These are phyloP conservation scores for Sclerotinia sclerotiorum DNA, from an alignment of 2,329 filamentous ascomycete species.

Conservation along the genomic window DNA sequence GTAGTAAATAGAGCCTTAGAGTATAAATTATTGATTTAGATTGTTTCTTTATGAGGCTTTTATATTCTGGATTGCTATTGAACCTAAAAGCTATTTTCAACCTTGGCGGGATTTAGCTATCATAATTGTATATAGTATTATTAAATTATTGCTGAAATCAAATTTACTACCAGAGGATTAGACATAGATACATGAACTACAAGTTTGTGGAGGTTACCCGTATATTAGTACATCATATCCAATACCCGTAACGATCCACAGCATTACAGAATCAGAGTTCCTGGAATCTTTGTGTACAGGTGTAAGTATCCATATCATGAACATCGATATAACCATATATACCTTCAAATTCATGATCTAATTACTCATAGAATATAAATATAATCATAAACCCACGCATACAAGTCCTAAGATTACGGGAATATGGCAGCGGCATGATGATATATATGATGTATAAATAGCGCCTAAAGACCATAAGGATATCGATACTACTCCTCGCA, in stretches of 20 bases:
- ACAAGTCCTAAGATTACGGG: slow-evolving; percentile 7
- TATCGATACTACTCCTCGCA: too few relatives aligned
- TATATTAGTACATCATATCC: not conserved
- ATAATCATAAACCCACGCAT: not conserved
- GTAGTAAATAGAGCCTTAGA: not conserved
- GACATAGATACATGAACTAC: too few relatives aligned
- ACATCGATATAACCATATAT: not conserved
- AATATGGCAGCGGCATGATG: not conserved
- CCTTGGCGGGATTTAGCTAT: too few relatives aligned
- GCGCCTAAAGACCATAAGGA: not conserved
- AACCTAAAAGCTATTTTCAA: too few relatives aligned
- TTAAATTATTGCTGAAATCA: too few relatives aligned
- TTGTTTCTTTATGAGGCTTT: not conserved
- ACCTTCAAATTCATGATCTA: not conserved
- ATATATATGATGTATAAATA: not conserved
- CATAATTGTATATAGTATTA: too few relatives aligned
- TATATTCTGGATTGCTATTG: not conserved
- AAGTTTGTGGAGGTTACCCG: too few relatives aligned
- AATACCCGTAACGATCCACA: not conserved
- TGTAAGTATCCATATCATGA: not conserved
- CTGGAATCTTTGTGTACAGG: not conserved
- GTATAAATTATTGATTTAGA: not conserved
- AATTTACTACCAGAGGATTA: too few relatives aligned
- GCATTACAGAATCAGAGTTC: not conserved
- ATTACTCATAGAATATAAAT: not conserved